Evolutionary conservation across 2,329 filamentous ascomycete species (phyloP), one percentile per base, ranked within the genome.

Genomic region (Colletotrichum viniferum): DNA sequence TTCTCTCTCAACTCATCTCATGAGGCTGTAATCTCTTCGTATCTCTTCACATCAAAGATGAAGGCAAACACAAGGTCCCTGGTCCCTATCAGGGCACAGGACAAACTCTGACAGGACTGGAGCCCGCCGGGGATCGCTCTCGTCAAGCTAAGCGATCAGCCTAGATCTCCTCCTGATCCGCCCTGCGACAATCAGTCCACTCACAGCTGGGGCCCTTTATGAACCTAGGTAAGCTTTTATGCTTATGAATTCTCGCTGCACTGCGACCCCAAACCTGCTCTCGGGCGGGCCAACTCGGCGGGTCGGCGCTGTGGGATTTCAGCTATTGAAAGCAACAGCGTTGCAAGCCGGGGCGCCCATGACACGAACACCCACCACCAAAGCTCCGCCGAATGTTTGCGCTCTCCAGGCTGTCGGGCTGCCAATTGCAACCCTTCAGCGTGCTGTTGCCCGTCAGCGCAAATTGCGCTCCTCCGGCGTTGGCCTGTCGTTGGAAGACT

Each of bases 241-340:
- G 48, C 21, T 58, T 43, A 55, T 66, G 36, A 64, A 43, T 14
- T 56, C 13, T 24, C 38, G 24, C 66, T 73, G 56, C 24, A 43
- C 32, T 28, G 28, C 66, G 10, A 48, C 43, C 18, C n/a, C 18
- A 38, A 28, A 16, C 60, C 26, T 28, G 60, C 36, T 67, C 32
- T 10, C 30, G 38, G 24, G 34, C 18, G 32, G 24, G 38, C 56
- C 38, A 48, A 48, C 38, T 48, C 38, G 38, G 38, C 38, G 38
- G 58, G 56, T 26, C 32, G 38, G 71, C 43, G 38, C 65, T 55
- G 55, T 38, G 38, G 32, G 9, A 48, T 48, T 30, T n/a, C 60
- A 56, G 43, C 69, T 60, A 72, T 58, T 34, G 69, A 55, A 69
- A 68, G 63, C 62, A 73, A 60, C 69, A 72, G 63, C 73, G 73